Evolutionary conservation across 148 eudicot genomes (phyloP), one percentile per base, ranked within the genome.

Genomic region (Linanthus parryae): DNA sequence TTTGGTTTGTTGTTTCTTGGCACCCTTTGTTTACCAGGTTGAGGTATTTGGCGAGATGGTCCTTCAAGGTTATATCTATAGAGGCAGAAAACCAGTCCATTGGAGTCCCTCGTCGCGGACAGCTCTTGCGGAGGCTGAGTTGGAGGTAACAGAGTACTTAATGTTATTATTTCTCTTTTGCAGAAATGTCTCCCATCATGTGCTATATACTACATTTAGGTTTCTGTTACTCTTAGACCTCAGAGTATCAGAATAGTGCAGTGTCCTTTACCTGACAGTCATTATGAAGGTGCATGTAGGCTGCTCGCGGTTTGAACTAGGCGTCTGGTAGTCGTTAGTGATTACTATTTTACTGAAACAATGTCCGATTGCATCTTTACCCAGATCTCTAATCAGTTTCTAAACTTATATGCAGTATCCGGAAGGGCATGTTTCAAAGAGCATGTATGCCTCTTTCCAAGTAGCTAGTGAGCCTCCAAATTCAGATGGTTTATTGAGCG

Each of bases 51-150:
- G 96, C 21, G 80, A 88, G 65, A 92, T 92, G 96, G 88, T 72
- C 51, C 71, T 92, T 48, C 83, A 77, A 73, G 94, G 82, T 30
- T 75, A 79, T 65, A 92, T 92, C n/a, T 92, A 86, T 36, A 73
- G 99, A 69, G 99, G 99, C 60, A 79, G 84, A 59, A 92, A 92
- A 66, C 99, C 99, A 46, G 99, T 92, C 66, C 96, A 92, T 56
- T 92, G 99, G 99, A 92, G 99, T 53, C 96, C 99, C 33, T 92
- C 99, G 31, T 92, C 99, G 44, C 74, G 91, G 57, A 92, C 99
- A 51, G 99, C 99, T 52, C 88, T 92, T 57, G 99, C 99, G 25
- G 99, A 87, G 71, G 99, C 99, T 54, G 99, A 92, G 66, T 48
- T 92, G 59, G 99, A 92, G 85, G 90, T 79, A 76, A 54, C 7